Evolutionary conservation across 2,329 filamentous ascomycete species (phyloP).

Genomic region (Colletotrichum tabaci): DNA sequence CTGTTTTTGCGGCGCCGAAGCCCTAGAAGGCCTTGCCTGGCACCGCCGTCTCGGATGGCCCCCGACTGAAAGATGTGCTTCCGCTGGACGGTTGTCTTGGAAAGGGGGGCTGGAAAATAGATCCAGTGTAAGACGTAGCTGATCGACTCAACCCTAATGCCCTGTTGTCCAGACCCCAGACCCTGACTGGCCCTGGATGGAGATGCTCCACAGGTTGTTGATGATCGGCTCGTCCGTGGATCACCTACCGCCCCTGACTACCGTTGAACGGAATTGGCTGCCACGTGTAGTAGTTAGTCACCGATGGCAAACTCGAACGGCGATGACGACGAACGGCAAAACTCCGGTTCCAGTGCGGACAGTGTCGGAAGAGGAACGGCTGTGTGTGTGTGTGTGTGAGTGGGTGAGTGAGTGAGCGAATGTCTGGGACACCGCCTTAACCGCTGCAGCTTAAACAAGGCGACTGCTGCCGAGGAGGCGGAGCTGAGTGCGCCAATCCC

Average conservation of each 20-base stretch:
- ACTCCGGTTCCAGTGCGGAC: neutral
- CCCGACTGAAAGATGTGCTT: neutral
- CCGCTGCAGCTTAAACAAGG: slow-evolving; percentile 2
- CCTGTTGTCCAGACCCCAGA: neutral
- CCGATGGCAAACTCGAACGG: neutral
- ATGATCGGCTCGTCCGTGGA: neutral
- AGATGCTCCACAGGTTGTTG: slow-evolving; percentile 1
- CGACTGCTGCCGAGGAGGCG: slow-evolving; percentile 6
- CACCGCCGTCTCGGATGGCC: slow-evolving; percentile 1
- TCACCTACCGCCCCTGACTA: neutral
- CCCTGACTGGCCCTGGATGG: too few relatives aligned
- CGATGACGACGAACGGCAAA: neutral
- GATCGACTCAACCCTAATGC: neutral
- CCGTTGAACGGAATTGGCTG: slow-evolving; percentile 2
- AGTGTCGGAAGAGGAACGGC: neutral
- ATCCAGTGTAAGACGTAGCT: neutral
- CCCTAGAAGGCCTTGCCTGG: slow-evolving; percentile 19
- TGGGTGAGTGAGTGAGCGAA: too few relatives aligned
- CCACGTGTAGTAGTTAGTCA: neutral
- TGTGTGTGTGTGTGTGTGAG: neutral
- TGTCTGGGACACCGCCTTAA: slow-evolving; percentile 14
- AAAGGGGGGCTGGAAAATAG: neutral
- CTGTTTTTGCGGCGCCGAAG: slow-evolving; percentile 19
- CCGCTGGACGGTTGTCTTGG: neutral
- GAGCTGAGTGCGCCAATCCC: slow-evolving; percentile 11